Evolutionary conservation across 2,329 filamentous ascomycete species (phyloP).

Genomic region (Phoma sp.): DNA sequence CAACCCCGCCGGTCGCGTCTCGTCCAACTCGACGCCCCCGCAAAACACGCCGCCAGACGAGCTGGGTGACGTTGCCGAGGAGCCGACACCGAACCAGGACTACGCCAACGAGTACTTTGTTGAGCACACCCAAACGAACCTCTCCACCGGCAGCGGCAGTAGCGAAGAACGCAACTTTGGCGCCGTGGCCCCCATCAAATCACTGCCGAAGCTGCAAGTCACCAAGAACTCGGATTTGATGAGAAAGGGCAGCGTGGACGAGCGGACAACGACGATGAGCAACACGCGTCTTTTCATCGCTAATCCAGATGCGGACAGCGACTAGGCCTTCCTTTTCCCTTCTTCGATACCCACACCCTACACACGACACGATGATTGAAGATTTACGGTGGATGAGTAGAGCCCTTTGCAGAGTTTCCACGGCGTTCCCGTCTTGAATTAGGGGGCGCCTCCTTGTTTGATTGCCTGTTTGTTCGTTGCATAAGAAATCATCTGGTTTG

Average conservation of each 20-base stretch:
- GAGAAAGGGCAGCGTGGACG: slow-evolving; percentile 82
- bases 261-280: slow-evolving; percentile 76
- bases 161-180: slow-evolving; percentile 60
- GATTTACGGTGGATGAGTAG: slow-evolving; percentile 18
- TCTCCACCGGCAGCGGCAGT: slow-evolving; percentile 52
- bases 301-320: slow-evolving; percentile 72
- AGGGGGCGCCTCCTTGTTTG: not conserved
- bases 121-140: slow-evolving; percentile 49
- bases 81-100: slow-evolving; percentile 55
- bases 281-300: slow-evolving; percentile 78
- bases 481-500: slow-evolving; percentile 4
- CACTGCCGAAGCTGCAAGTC: slow-evolving; percentile 50
- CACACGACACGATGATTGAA: slow-evolving; percentile 18
- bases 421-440: slow-evolving; percentile 3
- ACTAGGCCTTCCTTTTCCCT: slow-evolving; percentile 39
- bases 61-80: slow-evolving; percentile 50
- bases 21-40: slow-evolving; percentile 61
- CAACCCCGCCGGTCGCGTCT: slow-evolving; percentile 54
- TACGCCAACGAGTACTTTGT: slow-evolving; percentile 50
- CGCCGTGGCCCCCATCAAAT: slow-evolving; percentile 58
- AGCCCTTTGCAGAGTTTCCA: slow-evolving; percentile 7
- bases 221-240: slow-evolving; percentile 71
- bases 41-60: slow-evolving; percentile 49
- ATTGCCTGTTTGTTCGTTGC: slow-evolving; percentile 2
- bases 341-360: slow-evolving; percentile 42